These are phyloP conservation scores for Jatropha podagrica DNA, from an alignment of 441 rosid genomes.

Conservation along the genomic window DNA sequence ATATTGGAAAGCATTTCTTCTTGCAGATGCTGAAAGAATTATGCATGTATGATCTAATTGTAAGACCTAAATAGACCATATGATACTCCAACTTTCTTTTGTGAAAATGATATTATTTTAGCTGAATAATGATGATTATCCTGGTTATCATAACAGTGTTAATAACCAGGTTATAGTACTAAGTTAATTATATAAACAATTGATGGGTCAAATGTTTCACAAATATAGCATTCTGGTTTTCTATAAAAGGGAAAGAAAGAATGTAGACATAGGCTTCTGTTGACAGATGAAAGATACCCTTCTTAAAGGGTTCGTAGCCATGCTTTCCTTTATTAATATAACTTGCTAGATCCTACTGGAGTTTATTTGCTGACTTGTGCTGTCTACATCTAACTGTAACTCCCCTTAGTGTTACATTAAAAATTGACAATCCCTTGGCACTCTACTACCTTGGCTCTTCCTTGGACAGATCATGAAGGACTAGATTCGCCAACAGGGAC, in stretches of 20 bases:
- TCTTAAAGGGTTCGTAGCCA: not conserved
- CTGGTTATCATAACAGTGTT: not conserved
- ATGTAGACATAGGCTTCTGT: not conserved
- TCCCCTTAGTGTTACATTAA: not conserved
- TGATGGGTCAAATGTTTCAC: not conserved
- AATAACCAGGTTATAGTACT: not conserved
- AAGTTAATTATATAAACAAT: not conserved
- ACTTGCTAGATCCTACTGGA: not conserved
- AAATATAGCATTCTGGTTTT: not conserved
- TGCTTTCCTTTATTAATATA: not conserved
- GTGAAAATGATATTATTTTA: not conserved
- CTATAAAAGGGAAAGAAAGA: not conserved
- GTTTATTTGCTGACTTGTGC: conserved; percentile 1
- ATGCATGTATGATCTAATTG: not conserved
- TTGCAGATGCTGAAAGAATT: not conserved
- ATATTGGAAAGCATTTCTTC: not conserved
- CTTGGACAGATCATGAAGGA: conserved; percentile 20
- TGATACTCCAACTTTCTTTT: not conserved
- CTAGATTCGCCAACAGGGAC: conserved; percentile 29
- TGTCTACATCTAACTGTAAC: not conserved
- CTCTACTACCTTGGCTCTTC: not conserved
- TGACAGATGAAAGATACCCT: not conserved
- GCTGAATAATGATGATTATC: not conserved
- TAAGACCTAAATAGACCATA: not conserved
- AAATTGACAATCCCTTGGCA: conserved; percentile 2